These are phyloP conservation scores for Suhomyces panamericanus DNA, from an alignment of 1,139 yeast genomes.

Conservation along the genomic window DNA sequence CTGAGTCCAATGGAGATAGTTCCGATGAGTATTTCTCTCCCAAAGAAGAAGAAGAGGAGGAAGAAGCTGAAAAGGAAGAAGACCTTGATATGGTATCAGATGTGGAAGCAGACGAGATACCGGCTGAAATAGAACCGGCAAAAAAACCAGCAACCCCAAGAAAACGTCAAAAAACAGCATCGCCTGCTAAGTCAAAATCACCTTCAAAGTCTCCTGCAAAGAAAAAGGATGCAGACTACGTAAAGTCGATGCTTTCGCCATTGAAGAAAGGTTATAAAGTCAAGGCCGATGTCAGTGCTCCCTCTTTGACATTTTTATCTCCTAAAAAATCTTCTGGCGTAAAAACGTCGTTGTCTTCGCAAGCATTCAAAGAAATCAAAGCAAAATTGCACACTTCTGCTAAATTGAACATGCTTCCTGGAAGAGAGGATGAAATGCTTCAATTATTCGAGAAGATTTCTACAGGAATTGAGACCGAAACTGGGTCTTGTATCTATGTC, in stretches of 20 bases:
- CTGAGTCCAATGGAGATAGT: neutral
- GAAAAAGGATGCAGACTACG: constrained; percentile 15
- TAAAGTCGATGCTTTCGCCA: constrained; percentile 31
- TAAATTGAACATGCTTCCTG: constrained; percentile 55
- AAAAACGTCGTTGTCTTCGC: constrained; percentile 23
- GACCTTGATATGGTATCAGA: constrained; percentile 10
- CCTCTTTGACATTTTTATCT: constrained; percentile 27
- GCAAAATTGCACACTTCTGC: constrained; percentile 60
- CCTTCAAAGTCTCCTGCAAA: constrained; percentile 10
- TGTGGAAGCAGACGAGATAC: constrained; percentile 13
- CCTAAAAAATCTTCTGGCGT: constrained; percentile 19
- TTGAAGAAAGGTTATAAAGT: constrained; percentile 29
- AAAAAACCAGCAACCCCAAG: constrained; percentile 11
- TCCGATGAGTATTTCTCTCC: constrained; percentile 7
- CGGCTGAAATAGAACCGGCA: constrained; percentile 11
- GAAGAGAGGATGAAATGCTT: constrained; percentile 86
- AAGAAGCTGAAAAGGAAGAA: constrained; percentile 10
- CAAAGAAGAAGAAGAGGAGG: constrained; percentile 11
- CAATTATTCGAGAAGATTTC: constrained; percentile 71
- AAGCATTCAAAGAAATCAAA: constrained; percentile 55
- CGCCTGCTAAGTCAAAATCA: constrained; percentile 8
- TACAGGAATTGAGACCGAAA: constrained; percentile 65
- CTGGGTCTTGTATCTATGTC: constrained; percentile 84
- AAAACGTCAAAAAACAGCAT: constrained; percentile 7
- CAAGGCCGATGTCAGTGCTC: constrained; percentile 27